Evolutionary conservation across 345 rosid genomes (phyloP), one percentile per base, ranked within the genome.

Genomic region (Lumnitzera racemosa): DNA sequence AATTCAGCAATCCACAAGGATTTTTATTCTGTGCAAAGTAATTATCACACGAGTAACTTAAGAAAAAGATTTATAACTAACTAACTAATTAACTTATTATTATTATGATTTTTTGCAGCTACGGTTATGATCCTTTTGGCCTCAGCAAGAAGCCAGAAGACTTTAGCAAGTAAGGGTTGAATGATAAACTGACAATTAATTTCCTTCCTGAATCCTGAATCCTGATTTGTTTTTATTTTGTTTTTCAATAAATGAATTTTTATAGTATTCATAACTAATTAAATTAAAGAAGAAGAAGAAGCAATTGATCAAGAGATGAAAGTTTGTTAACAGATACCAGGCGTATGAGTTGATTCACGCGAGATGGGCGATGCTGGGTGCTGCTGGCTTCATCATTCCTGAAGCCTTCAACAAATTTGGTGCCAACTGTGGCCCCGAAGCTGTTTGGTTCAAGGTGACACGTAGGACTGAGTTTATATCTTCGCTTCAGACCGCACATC

Each of bases 281-380:
- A 14, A 41, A 11, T 46, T n/a, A 46, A 12, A 47, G 13, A 10
- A 16, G 3, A 15, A 1, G 15, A 58, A 16, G 29, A 4, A 9
- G 11, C 5, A 6, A 36, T 6, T 58, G 5, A 12, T 27, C 4
- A 7, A 5, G 36, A 20, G 23, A 29, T 16, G 20, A 20, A 17
- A 17, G 46, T 56, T 54, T 47, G 52, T 41, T 61, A 20, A 47
- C 69, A 90, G 98, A 72, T 91, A 92, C 68, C 98, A 87, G 70
- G 96, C 97, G 49, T 89, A 59, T 62, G 98, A 92, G 76, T 74
- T 92, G 76, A 92, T 92, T 62, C 98, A 87, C 46, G 97, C 76
- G 2, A 85, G 97, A 67, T 89, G 97, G 98, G 98, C 98, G 2
- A 92, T 92, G 98, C 82, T 92, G 49, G 98, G 98, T 57, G 96